Conservation (phyloP, 2,329 filamentous ascomycete genomes). For the Colletotrichum plurivorum region DNA sequence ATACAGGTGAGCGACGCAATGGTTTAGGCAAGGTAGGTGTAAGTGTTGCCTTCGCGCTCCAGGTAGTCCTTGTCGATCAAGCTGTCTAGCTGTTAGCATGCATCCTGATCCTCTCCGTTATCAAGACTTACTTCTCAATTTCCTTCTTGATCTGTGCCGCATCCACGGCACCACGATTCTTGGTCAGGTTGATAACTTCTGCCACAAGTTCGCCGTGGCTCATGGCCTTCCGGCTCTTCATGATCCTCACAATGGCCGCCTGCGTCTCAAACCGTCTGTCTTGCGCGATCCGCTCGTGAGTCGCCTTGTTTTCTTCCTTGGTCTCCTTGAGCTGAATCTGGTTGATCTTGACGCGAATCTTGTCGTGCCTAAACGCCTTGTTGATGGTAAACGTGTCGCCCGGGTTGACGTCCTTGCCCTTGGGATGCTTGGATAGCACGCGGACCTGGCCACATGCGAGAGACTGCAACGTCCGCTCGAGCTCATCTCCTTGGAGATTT, state of each 20-base stretch:
- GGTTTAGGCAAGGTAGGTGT: conserved; percentile 78
- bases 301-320: conserved; percentile 93
- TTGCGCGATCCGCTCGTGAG: conserved; percentile 88
- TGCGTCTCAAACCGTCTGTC: conserved; percentile 97
- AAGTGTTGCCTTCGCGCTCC: conserved; percentile 80
- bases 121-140: conserved; percentile 83
- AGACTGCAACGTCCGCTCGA: conserved; percentile 93
- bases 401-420: conserved; percentile 81
- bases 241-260: conserved; percentile 94
- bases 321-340: conserved; percentile 98
- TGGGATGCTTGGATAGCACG: conserved; percentile 87
- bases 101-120: not conserved
- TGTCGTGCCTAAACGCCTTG: conserved; percentile 80
- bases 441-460: conserved; percentile 92
- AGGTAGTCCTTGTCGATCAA: conserved; percentile 96
- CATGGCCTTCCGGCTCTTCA: conserved; percentile 94
- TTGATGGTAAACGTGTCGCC: conserved; percentile 92
- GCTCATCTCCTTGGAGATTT: conserved; percentile 81
- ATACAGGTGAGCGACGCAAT: not conserved
- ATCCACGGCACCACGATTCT: conserved; percentile 87
- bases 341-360: conserved; percentile 97
- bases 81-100: conserved; percentile 60
- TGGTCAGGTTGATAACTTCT: conserved; percentile 93
- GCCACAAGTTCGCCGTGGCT: conserved; percentile 88
- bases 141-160: conserved; percentile 94